Percentiles rank a stretch among this genome's conserved stretches.
Conservation (phyloP, 805 yeast species). For the Nakazawaea peltata region DNA sequence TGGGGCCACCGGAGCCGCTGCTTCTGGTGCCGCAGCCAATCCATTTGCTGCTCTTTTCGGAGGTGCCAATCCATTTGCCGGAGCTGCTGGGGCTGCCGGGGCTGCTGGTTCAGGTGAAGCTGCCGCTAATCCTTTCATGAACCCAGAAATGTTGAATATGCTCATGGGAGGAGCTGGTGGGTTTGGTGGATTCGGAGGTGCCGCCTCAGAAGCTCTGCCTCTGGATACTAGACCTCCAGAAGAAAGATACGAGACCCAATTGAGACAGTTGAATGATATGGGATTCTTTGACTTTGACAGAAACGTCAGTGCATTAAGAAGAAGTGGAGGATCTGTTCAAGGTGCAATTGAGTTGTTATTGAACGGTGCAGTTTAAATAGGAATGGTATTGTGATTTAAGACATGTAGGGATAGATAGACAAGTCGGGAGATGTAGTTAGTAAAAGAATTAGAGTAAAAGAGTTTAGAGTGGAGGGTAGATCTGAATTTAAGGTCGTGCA, state of each 20-base stretch:
- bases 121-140: conserved; percentile 31
- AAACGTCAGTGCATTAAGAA: conserved; percentile 84
- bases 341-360: conserved; percentile 89
- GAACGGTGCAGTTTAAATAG: conserved; percentile 40
- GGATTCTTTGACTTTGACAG: conserved; percentile 89
- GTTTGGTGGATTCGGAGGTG: conserved; percentile 72
- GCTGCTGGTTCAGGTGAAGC: conserved; percentile 13
- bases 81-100: conserved; percentile 15
- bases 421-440: too few species aligned
- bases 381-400: too few species aligned
- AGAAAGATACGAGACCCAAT: conserved; percentile 63
- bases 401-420: too few species aligned
- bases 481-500: too few species aligned
- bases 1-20: conserved; percentile 3
- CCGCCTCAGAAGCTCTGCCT: conserved; percentile 38
- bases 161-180: conserved; percentile 36
- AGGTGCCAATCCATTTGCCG: conserved; percentile 4
- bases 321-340: conserved; percentile 96
- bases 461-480: too few species aligned
- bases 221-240: conserved; percentile 70
- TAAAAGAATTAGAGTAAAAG: too few species aligned
- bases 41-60: conserved; percentile 44
- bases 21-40: conserved; percentile 27
- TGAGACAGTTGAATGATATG: conserved; percentile 72
- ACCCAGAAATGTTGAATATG: conserved; percentile 38